Evolutionary conservation across 1,139 yeast species (phyloP).

Genomic region (Lodderomyces metapsilosis): DNA sequence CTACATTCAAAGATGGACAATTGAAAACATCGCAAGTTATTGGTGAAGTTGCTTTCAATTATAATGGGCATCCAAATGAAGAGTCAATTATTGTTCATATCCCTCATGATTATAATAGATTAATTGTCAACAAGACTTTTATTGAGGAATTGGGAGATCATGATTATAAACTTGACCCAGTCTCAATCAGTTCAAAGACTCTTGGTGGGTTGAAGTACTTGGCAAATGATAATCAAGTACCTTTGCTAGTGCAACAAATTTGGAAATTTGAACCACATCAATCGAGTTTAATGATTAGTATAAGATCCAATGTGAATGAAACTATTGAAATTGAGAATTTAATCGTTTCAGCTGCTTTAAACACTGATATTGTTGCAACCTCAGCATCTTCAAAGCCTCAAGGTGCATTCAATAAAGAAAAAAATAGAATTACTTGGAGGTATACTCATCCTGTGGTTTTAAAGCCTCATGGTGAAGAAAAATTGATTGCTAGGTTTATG

Average conservation of each 20-base stretch:
- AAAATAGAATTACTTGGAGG: conserved; percentile 84
- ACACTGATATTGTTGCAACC: conserved; percentile 41
- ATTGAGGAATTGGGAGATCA: conserved; percentile 33
- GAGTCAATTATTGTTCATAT: conserved; percentile 25
- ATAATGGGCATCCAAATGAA: conserved; percentile 20
- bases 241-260: conserved; percentile 73
- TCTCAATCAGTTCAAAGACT: conserved; percentile 51
- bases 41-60: conserved; percentile 81
- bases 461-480: conserved; percentile 43
- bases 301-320: conserved; percentile 51
- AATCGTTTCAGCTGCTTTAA: conserved; percentile 64
- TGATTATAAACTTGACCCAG: conserved; percentile 30
- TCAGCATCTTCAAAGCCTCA: conserved; percentile 88
- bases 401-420: conserved; percentile 84
- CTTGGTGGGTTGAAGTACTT: conserved; percentile 76
- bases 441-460: conserved; percentile 51
- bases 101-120: conserved; percentile 33
- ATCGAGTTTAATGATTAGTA: conserved; percentile 76
- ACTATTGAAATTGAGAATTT: conserved; percentile 55
- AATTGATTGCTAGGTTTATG: conserved; percentile 69
- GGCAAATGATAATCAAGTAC: conserved; percentile 48
- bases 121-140: conserved; percentile 44
- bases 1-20: conserved; percentile 65
- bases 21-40: conserved; percentile 57
- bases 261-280: conserved; percentile 89